Evolutionary conservation across 805 yeast genomes (phyloP).

Genomic region (Metschnikowia koreensis): DNA sequence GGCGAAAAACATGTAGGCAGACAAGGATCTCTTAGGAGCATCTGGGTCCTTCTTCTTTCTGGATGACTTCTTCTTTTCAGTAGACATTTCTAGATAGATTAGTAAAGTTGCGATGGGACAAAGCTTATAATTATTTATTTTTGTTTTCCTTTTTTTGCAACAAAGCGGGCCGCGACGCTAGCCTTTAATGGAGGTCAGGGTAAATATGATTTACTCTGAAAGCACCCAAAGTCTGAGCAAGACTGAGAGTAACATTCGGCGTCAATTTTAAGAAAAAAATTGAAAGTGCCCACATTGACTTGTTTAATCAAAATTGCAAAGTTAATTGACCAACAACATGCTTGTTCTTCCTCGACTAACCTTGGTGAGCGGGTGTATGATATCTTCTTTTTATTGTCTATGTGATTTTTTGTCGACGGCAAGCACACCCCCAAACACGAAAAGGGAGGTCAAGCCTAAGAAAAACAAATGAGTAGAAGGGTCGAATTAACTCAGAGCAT

Average conservation of each 20-base stretch:
- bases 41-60: constrained; percentile 78
- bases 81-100: constrained; percentile 18
- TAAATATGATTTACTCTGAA: too few relatives aligned
- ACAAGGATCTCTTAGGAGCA: constrained; percentile 98
- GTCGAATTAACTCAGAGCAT: neutral
- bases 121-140: neutral
- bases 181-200: too few relatives aligned
- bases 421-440: neutral
- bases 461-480: neutral
- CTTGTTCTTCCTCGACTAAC: too few relatives aligned
- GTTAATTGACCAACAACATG: too few relatives aligned
- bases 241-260: too few relatives aligned
- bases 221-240: too few relatives aligned
- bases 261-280: too few relatives aligned
- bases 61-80: constrained; percentile 44
- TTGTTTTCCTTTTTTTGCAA: neutral
- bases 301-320: too few relatives aligned
- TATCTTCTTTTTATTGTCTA: too few relatives aligned
- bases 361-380: too few relatives aligned
- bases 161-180: neutral
- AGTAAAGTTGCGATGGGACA: constrained; percentile 1
- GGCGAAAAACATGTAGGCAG: constrained; percentile 99
- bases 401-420: neutral
- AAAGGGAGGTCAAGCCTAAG: neutral
- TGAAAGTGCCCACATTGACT: too few relatives aligned